Conservation (phyloP, 495 filamentous ascomycete genomes). For the Staphylotrichum tortipilum region DNA sequence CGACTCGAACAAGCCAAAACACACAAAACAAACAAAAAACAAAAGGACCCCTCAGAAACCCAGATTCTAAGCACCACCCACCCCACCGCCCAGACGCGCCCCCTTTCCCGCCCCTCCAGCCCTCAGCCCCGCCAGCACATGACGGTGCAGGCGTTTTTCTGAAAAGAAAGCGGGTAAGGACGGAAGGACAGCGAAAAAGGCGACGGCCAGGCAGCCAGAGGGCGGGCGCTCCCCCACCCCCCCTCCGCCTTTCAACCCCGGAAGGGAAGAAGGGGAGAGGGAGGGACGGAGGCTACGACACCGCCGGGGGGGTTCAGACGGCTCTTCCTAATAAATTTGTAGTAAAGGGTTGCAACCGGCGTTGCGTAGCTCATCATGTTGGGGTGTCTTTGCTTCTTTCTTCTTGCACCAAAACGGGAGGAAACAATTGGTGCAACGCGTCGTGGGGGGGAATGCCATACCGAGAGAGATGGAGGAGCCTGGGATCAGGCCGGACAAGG, state of each 20-base stretch:
- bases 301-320: constrained; percentile 36
- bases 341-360: constrained; percentile 40
- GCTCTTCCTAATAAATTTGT: constrained; percentile 40
- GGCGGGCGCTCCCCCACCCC: not conserved
- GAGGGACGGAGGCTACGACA: not conserved
- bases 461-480: too few relatives aligned
- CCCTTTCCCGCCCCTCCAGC: constrained; percentile 8
- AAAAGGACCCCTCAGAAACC: constrained; percentile 38
- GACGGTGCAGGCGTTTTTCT: constrained; percentile 36
- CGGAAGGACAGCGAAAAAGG: not conserved
- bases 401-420: not conserved
- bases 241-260: not conserved
- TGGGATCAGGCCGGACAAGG: too few relatives aligned
- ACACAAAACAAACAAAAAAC: not conserved
- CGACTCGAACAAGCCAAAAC: not conserved
- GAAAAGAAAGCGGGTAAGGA: not conserved
- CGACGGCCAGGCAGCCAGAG: constrained; percentile 10
- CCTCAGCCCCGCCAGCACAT: constrained; percentile 34
- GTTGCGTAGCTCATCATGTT: constrained; percentile 43
- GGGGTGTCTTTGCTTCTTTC: not conserved
- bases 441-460: too few relatives aligned
- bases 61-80: constrained; percentile 40
- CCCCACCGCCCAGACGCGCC: constrained; percentile 22
- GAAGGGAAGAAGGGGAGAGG: not conserved
- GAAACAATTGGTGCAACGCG: too few relatives aligned